Conservation (phyloP, 106 monocot species). For the Dendrobium nobile region DNA sequence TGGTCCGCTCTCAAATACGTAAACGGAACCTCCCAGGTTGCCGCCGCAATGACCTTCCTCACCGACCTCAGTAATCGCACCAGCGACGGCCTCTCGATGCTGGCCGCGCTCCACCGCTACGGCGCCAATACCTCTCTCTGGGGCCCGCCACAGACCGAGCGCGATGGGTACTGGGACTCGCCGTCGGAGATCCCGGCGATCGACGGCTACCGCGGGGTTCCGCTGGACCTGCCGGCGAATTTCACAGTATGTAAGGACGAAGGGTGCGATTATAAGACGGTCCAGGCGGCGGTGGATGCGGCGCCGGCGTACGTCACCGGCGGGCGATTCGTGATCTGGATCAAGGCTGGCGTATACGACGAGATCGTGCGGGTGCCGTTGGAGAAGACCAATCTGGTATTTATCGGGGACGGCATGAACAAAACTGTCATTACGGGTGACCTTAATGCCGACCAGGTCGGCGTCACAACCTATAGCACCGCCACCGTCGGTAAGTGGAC, state of each 20-base stretch:
- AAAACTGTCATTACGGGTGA: conserved; percentile 65
- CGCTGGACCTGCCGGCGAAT: conserved; percentile 6
- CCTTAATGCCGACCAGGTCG: conserved; percentile 35
- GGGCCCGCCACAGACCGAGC: conserved; percentile 73
- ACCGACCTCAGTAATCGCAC: conserved; percentile 32
- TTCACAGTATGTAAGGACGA: conserved; percentile 41
- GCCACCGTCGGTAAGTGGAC: conserved; percentile 58
- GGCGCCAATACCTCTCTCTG: conserved; percentile 46
- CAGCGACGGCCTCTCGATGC: conserved; percentile 61
- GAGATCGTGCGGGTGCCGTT: conserved; percentile 64
- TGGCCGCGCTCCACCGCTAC: conserved; percentile 55
- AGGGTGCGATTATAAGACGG: conserved; percentile 28
- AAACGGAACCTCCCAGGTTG: conserved; percentile 42
- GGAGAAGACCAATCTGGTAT: conserved; percentile 61
- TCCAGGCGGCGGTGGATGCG: conserved; percentile 64
- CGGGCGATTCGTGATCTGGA: conserved; percentile 43
- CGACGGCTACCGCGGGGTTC: conserved; percentile 2
- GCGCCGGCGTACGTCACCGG: conserved; percentile 34
- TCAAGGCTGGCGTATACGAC: conserved; percentile 56
- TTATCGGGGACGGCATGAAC: conserved; percentile 76
- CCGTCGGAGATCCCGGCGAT: background rate
- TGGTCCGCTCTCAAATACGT: conserved; percentile 66
- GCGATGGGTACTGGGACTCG: conserved; percentile 68
- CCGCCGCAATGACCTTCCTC: conserved; percentile 46
- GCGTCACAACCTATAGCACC: conserved; percentile 59